Evolutionary conservation across 2,329 filamentous ascomycete genomes (phyloP).

Genomic region (Herpotrichia juniperi): DNA sequence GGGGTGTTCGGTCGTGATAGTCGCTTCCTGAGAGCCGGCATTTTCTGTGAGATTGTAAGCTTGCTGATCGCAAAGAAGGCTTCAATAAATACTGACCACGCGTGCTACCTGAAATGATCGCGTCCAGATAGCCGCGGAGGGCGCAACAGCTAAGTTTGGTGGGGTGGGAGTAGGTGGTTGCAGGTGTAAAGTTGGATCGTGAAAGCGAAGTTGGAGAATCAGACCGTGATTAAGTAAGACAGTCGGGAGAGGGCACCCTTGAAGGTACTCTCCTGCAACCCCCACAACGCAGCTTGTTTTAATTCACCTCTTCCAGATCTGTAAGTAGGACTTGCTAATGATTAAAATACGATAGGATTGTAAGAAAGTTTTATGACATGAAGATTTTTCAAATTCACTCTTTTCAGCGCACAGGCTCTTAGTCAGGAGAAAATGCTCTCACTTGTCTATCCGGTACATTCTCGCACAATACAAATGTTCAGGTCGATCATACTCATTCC

Average conservation of each 20-base stretch:
- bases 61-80: slow-evolving; percentile 21
- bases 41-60: slow-evolving; percentile 43
- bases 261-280: neutral
- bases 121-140: slow-evolving; percentile 32
- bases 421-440: neutral
- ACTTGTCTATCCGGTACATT: neutral
- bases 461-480: neutral
- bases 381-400: neutral
- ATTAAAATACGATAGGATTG: no score
- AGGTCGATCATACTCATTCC: neutral
- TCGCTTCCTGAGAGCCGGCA: slow-evolving; percentile 46
- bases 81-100: slow-evolving; percentile 34
- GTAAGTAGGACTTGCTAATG: no score
- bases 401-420: neutral
- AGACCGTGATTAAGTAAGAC: neutral
- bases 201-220: slow-evolving; percentile 7
- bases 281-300: neutral
- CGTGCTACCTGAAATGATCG: slow-evolving; percentile 33
- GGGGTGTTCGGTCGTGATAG: slow-evolving; percentile 46
- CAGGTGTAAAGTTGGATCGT: slow-evolving; percentile 15
- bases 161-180: slow-evolving; percentile 34
- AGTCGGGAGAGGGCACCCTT: slow-evolving; percentile 1
- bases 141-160: slow-evolving; percentile 26
- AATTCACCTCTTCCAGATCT: neutral
- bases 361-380: neutral